These are phyloP conservation scores for Eimeria acervulina DNA, from an alignment of 169 alveolate species.

Conservation along the genomic window DNA sequence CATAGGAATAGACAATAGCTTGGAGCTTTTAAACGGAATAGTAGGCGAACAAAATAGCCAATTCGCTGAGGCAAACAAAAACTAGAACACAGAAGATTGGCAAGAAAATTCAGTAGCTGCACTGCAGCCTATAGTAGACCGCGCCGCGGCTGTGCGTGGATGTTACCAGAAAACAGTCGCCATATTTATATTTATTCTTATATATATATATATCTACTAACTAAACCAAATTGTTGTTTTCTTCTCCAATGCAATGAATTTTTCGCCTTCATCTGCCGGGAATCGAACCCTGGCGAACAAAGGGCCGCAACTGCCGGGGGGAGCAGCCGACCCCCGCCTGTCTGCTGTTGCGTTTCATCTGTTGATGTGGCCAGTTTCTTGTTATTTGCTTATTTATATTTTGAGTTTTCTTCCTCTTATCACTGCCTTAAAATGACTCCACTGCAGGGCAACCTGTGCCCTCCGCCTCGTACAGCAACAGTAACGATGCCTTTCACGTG, in stretches of 20 bases:
- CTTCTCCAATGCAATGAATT: not conserved
- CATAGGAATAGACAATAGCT: not conserved
- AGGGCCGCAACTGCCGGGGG: not conserved
- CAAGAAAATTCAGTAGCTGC: not conserved
- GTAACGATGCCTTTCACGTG: not conserved
- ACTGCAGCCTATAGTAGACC: not conserved
- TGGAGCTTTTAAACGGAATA: not conserved
- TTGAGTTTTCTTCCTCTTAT: not conserved
- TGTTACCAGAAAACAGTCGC: too few relatives aligned
- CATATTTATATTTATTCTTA: too few relatives aligned
- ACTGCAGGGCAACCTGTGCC: too few relatives aligned
- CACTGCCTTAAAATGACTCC: not conserved
- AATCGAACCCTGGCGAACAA: not conserved
- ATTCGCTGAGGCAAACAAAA: not conserved
- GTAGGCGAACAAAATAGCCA: not conserved
- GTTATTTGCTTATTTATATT: not conserved
- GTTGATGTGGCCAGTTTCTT: not conserved
- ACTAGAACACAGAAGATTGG: too few relatives aligned
- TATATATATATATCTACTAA: too few relatives aligned
- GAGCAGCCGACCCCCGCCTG: constrained; percentile 32
- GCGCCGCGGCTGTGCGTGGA: not conserved
- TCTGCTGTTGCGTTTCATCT: not conserved
- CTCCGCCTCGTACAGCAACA: too few relatives aligned
- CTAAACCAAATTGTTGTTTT: too few relatives aligned
- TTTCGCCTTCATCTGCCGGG: not conserved